phyloP scores from a whole-genome alignment of 2,329 filamentous ascomycete genomes.

The Rhynchosporium graminicola region DNA sequence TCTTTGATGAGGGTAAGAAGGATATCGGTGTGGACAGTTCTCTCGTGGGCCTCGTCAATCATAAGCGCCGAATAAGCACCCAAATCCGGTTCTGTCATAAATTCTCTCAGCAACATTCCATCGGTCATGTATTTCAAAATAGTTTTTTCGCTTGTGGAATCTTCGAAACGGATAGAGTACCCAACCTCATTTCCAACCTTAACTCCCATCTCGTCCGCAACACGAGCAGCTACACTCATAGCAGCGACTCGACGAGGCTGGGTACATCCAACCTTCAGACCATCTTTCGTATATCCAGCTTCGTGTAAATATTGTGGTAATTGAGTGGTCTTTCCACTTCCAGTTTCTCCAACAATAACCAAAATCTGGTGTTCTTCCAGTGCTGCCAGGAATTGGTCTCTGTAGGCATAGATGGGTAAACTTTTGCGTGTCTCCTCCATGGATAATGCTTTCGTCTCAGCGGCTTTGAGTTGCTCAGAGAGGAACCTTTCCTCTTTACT shows the following conservation, averaged over 20 bases:
- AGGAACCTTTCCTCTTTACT: conserved; percentile 78
- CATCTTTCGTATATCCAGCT: conserved; percentile 82
- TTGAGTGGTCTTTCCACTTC: conserved; percentile 94
- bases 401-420: conserved; percentile 85
- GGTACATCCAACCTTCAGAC: conserved; percentile 86
- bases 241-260: conserved; percentile 94
- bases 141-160: conserved; percentile 88
- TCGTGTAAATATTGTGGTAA: conserved; percentile 92
- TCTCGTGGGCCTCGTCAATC: conserved; percentile 97
- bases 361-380: conserved; percentile 83
- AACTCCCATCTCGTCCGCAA: conserved; percentile 89
- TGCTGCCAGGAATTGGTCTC: conserved; percentile 83
- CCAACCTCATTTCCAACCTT: conserved; percentile 91
- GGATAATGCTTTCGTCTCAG: conserved; percentile 81
- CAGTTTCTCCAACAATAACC: conserved; percentile 92
- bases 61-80: conserved; percentile 84
- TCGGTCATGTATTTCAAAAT: conserved; percentile 96
- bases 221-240: conserved; percentile 95
- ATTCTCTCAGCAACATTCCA: conserved; percentile 87
- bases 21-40: conserved; percentile 89
- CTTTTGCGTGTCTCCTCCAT: conserved; percentile 92
- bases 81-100: conserved; percentile 85
- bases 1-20: conserved; percentile 87
- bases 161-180: conserved; percentile 93
- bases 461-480: conserved; percentile 80